phyloP scores from a whole-genome alignment of 371 early-diverging fungal genomes.

The Batrachochytrium dendrobatidis region DNA sequence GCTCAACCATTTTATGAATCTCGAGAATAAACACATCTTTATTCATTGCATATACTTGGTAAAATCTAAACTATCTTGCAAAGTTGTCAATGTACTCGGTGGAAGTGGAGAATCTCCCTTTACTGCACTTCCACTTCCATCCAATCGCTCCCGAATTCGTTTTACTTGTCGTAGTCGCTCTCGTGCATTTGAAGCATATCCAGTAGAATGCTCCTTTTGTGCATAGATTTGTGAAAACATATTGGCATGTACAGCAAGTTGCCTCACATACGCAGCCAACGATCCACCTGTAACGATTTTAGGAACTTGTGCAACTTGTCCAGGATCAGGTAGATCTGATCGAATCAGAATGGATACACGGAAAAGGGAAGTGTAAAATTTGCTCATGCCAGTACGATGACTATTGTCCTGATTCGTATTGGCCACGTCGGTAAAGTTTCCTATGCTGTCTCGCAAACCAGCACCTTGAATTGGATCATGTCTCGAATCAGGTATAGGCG shows the following conservation, averaged over 20 bases:
- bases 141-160: constrained; percentile 51
- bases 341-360: constrained; percentile 11
- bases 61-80: neutral
- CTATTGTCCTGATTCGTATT: neutral
- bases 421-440: neutral
- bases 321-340: constrained; percentile 75
- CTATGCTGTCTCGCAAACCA: neutral
- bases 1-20: too few species aligned
- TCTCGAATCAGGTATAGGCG: too few species aligned
- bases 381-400: neutral
- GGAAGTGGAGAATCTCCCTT: too few species aligned
- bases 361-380: constrained; percentile 3
- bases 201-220: constrained; percentile 38
- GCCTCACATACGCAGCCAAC: constrained; percentile 73
- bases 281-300: constrained; percentile 73
- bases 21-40: too few species aligned
- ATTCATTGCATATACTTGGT: too few species aligned
- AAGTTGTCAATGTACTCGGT: too few species aligned
- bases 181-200: constrained; percentile 76
- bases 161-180: constrained; percentile 83
- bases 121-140: too few species aligned
- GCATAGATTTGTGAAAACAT: constrained; percentile 80
- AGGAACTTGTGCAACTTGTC: constrained; percentile 63
- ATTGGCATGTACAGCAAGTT: constrained; percentile 81
- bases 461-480: too few species aligned